Evolutionary conservation across 2,329 filamentous ascomycete genomes (phyloP), one percentile per base, ranked within the genome.

Genomic region (Arachnomyces sp.): DNA sequence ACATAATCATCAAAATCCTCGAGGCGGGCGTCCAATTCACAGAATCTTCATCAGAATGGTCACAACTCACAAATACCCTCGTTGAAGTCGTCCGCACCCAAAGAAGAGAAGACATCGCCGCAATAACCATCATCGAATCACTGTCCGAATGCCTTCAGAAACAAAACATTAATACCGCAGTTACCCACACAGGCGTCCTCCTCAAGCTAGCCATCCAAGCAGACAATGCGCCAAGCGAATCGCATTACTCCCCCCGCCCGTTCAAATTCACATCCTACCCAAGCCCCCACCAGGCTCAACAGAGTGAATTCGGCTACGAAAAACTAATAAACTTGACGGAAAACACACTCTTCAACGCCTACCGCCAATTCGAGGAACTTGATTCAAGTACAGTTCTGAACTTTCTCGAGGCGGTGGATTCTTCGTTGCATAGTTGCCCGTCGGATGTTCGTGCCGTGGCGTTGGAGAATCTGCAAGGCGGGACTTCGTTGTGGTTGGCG

Each of bases 51-150:
- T 28, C 57, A 8, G 55, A 58, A 31, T 74, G 71, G 70, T 55
- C 58, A 36, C 44, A 67, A 0, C 64, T 90, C 1, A 77, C 85
- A 38, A 64, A 73, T 7, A 59, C 68, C 1, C 63, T 85, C 7
- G 65, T 74, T 2, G 61, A 70, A 7, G 73, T 76, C 38, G 74
- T 81, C 5, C 72, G 68, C 13, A 64, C 71, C 9, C 79, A 86
- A 47, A 74, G 75, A 38, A 84, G 85, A 2, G 79, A 86, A 45
- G 74, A 76, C 12, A 81, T 78, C 4, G 71, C 81, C 31, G 75
- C 79, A 4, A 67, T 84, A 36, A 73, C 76, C 16, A 70, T 87
- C 1, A 67, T 89, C 30, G 86, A 93, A 45, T 82, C 82, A 1
- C 53, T 92, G 3, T 76, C 84, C 0, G 80, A 76, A 49, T 53